Percentiles rank a stretch among this genome's conserved stretches.
Evolutionary conservation across 371 early-diverging fungal genomes (phyloP).

Genomic region (Capillidium rhysosporum): DNA sequence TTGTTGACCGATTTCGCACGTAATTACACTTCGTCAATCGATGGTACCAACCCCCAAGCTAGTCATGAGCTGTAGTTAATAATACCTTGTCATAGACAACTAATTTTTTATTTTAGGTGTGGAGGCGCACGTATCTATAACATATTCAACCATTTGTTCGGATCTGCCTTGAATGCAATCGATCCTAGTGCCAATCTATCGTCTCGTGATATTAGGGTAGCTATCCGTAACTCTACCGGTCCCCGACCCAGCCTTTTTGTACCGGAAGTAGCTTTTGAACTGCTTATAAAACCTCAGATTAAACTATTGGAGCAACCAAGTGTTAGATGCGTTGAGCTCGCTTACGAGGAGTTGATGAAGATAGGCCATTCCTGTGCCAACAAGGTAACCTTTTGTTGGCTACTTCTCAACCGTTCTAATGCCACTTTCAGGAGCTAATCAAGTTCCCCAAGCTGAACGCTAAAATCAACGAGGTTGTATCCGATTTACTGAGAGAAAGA

Average conservation of each 20-base stretch:
- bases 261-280: slow-evolving; percentile 75
- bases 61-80: slow-evolving; percentile 71
- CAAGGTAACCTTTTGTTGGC: slow-evolving; percentile 19
- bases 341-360: slow-evolving; percentile 69
- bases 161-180: slow-evolving; percentile 51
- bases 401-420: neutral
- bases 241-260: slow-evolving; percentile 76
- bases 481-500: slow-evolving; percentile 60
- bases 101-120: slow-evolving; percentile 14
- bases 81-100: neutral
- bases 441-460: slow-evolving; percentile 65
- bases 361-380: slow-evolving; percentile 70
- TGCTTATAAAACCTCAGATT: slow-evolving; percentile 68
- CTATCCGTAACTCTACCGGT: slow-evolving; percentile 79
- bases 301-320: slow-evolving; percentile 60
- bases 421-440: slow-evolving; percentile 26
- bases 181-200: slow-evolving; percentile 55
- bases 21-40: slow-evolving; percentile 59
- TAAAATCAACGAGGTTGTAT: slow-evolving; percentile 50
- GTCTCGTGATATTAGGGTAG: slow-evolving; percentile 64
- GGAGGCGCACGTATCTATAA: slow-evolving; percentile 83
- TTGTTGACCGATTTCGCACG: slow-evolving; percentile 60
- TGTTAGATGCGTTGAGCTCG: slow-evolving; percentile 64
- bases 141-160: slow-evolving; percentile 72
- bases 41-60: slow-evolving; percentile 62